phyloP scores from a whole-genome alignment of 371 early-diverging fungal genomes.

The Mucor velutinosus region DNA sequence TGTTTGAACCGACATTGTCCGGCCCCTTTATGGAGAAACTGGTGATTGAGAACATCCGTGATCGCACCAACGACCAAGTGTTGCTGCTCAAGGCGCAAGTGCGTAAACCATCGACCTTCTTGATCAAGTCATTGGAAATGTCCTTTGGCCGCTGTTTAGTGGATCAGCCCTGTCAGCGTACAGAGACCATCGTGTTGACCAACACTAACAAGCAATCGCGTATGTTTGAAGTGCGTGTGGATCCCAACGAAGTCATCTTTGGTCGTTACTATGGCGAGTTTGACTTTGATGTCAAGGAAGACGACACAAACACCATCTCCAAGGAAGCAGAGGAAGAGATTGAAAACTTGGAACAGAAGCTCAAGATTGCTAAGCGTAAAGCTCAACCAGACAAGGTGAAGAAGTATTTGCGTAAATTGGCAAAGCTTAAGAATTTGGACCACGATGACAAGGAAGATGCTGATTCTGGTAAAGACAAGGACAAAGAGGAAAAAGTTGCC shows the following conservation, averaged over 20 bases:
- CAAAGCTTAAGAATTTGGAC: slow-evolving; percentile 52
- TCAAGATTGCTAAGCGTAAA: slow-evolving; percentile 95
- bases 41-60: slow-evolving; percentile 87
- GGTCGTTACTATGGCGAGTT: slow-evolving; percentile 64
- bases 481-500: not conserved
- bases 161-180: slow-evolving; percentile 47
- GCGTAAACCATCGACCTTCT: slow-evolving; percentile 87
- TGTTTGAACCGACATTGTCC: slow-evolving; percentile 87
- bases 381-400: slow-evolving; percentile 87
- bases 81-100: slow-evolving; percentile 90
- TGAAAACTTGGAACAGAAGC: slow-evolving; percentile 94
- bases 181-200: slow-evolving; percentile 65
- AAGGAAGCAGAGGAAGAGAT: slow-evolving; percentile 93
- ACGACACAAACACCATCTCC: slow-evolving; percentile 63
- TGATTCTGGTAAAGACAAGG: slow-evolving; percentile 4
- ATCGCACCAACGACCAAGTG: slow-evolving; percentile 81
- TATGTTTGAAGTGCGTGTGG: slow-evolving; percentile 83
- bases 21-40: slow-evolving; percentile 90
- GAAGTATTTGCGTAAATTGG: slow-evolving; percentile 82
- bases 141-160: slow-evolving; percentile 79
- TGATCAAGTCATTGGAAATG: slow-evolving; percentile 72
- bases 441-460: slow-evolving; percentile 12
- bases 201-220: slow-evolving; percentile 83
- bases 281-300: slow-evolving; percentile 72
- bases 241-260: slow-evolving; percentile 72